Base-by-base conservation (phyloP, 2,329 filamentous ascomycete species). In the Fusarium tuaranense region DNA sequence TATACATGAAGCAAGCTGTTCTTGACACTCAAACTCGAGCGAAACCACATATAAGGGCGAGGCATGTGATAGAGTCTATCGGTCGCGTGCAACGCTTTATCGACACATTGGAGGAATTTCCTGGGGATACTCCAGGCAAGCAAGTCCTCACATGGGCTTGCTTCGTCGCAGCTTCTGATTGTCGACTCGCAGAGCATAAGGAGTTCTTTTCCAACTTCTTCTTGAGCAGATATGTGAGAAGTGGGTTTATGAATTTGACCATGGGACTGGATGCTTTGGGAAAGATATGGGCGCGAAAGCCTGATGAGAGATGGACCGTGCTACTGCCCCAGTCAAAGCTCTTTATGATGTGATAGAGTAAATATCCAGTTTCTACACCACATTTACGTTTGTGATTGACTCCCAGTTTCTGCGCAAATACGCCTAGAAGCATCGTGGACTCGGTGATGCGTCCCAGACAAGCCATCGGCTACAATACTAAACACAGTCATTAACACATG, bases 81-180 rank as follows among this genome's bases (percentile, higher is more conserved):
- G 2, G 22, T 7, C 20, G 62, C 7, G 22, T 69, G 6, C 67
- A 69, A 5, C 20, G 32, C 7, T 69, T 69, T 14, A 69, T 36
- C 7, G 57, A 69, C 8, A 65, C 62, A 7, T 14, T 69, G 16
- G 53, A 57, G 9, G n/a, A 5, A 32, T 65, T 69, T 18, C 67
- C 67, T 5, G 8, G 18, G 3, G 55, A 65, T 7, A 16, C 62
- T 14, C 67, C 67, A 2, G 62, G 67, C 3, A 46, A 57, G n/a
- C 62, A 69, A 13, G 67, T 69, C n/a, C 58, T 69, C 6, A 55
- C 62, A 7, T 69, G 67, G 67, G 62, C 67, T 4, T 30, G 57
- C 5, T 69, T 69, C n/a, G 41, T 69, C 12, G 62, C 67, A 6
- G 67, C 62, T 13, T 62, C 67, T 13, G 67, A 65, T n/a, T 69